Percentiles rank a stretch among this genome's conserved stretches.
These are phyloP conservation scores for Phytopythium litorale DNA, from an alignment of 352 stramenopile genomes.

Conservation along the genomic window DNA sequence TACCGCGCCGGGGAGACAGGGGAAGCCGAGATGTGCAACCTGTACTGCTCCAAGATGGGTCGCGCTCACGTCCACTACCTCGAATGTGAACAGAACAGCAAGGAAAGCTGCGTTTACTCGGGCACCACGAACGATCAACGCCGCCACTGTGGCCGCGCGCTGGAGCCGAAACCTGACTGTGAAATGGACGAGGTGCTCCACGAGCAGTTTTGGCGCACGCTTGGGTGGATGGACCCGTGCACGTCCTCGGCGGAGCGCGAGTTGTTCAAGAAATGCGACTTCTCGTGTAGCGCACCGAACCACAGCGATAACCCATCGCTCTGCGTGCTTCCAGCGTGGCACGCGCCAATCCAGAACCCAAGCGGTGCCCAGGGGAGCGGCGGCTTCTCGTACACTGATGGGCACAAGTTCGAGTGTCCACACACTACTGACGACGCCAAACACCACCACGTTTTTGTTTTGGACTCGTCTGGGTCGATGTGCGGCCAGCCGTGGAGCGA, in stretches of 20 bases:
- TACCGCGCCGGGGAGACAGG: conserved; percentile 61
- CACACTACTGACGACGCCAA: conserved; percentile 45
- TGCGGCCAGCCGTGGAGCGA: conserved; percentile 44
- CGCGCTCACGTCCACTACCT: conserved; percentile 75
- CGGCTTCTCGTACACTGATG: conserved; percentile 49
- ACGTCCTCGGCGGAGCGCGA: conserved; percentile 47
- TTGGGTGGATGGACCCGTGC: conserved; percentile 75
- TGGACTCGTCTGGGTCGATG: conserved; percentile 83
- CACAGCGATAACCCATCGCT: conserved; percentile 54
- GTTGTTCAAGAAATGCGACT: conserved; percentile 70
- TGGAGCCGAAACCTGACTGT: conserved; percentile 50
- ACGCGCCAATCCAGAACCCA: conserved; percentile 28
- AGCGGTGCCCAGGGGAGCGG: conserved; percentile 7
- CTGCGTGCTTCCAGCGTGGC: conserved; percentile 68
- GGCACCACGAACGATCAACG: conserved; percentile 45
- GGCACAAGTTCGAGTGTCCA: conserved; percentile 76
- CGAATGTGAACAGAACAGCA: conserved; percentile 41
- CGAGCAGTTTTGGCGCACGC: conserved; percentile 69
- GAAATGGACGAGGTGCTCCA: conserved; percentile 73
- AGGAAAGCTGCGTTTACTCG: conserved; percentile 42
- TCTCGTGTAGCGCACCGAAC: conserved; percentile 60
- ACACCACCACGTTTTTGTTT: conserved; percentile 76
- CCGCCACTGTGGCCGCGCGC: conserved; percentile 51
- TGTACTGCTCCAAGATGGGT: conserved; percentile 81
- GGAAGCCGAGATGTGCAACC: conserved; percentile 76